phyloP scores from a whole-genome alignment of 768 basidiomycete genomes.

The Tulasnella sp. region DNA sequence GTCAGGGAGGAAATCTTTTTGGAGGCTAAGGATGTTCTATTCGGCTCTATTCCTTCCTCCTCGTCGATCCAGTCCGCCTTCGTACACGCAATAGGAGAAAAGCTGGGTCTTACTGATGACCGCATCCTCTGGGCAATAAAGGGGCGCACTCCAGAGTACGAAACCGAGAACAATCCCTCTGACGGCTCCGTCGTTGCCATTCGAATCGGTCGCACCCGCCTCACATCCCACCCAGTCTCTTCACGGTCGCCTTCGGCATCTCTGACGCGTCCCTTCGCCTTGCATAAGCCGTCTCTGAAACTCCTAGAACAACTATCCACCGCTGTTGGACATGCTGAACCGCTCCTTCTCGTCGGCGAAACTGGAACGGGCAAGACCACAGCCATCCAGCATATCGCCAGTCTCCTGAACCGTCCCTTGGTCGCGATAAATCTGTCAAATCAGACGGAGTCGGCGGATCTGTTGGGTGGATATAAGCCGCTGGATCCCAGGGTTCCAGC shows the following conservation, averaged over 20 bases:
- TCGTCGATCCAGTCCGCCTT: slow-evolving; percentile 28
- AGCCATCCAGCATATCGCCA: slow-evolving; percentile 74
- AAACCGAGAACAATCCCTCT: slow-evolving; percentile 48
- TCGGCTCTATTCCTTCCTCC: slow-evolving; percentile 41
- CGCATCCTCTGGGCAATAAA: slow-evolving; percentile 58
- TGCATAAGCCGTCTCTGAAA: slow-evolving; percentile 74
- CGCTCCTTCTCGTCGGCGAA: slow-evolving; percentile 87
- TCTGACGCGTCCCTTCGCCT: slow-evolving; percentile 58
- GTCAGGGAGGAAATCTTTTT: slow-evolving; percentile 82
- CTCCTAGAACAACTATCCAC: slow-evolving; percentile 74
- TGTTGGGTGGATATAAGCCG: slow-evolving; percentile 95
- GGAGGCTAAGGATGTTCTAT: slow-evolving; percentile 86
- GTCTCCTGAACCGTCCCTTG: slow-evolving; percentile 61
- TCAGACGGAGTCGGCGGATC: slow-evolving; percentile 90
- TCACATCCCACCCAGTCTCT: slow-evolving; percentile 25
- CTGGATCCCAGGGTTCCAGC: slow-evolving; percentile 77
- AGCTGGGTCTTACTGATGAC: slow-evolving; percentile 59
- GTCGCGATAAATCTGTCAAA: slow-evolving; percentile 89
- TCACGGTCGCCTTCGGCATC: slow-evolving; percentile 29
- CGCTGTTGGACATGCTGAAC: slow-evolving; percentile 62
- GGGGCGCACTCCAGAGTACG: slow-evolving; percentile 55
- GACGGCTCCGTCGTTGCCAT: slow-evolving; percentile 51
- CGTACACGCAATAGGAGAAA: slow-evolving; percentile 44
- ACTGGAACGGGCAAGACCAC: slow-evolving; percentile 99
- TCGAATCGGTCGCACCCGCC: slow-evolving; percentile 50